Percentiles rank a stretch among this genome's conserved stretches.
phyloP scores from a whole-genome alignment of 139 green algal species.

The Eudorina sp. region DNA sequence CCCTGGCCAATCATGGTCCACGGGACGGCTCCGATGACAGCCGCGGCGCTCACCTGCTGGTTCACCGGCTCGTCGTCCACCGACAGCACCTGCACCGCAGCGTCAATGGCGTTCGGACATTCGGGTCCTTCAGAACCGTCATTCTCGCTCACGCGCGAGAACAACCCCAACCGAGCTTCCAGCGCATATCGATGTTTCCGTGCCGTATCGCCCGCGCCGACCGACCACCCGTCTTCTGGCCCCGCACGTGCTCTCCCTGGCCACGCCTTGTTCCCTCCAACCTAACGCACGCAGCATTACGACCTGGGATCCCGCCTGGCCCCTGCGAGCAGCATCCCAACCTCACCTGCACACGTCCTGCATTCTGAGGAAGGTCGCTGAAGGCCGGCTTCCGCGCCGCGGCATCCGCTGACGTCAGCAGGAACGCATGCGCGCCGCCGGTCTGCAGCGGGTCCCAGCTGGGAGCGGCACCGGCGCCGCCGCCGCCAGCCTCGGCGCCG shows the following conservation, averaged over 20 bases:
- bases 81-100: conserved; percentile 53
- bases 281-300: too few species aligned
- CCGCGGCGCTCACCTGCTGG: conserved; percentile 57
- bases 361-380: conserved; percentile 42
- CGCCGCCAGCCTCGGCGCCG: neutral
- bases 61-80: conserved; percentile 76
- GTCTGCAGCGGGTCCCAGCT: neutral
- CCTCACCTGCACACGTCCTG: conserved; percentile 47
- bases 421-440: neutral
- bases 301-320: neutral
- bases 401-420: conserved; percentile 6
- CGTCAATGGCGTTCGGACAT: too few species aligned
- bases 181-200: neutral
- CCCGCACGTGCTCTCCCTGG: too few species aligned
- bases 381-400: conserved; percentile 31
- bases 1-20: too few species aligned
- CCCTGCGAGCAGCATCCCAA: neutral
- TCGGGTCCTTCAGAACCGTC: neutral
- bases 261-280: too few species aligned
- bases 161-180: neutral
- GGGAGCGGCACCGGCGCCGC: neutral
- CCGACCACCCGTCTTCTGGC: too few species aligned
- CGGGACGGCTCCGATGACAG: too few species aligned
- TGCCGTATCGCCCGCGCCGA: too few species aligned
- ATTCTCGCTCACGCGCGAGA: neutral